Evolutionary conservation across 495 filamentous ascomycete genomes (phyloP), one percentile per base, ranked within the genome.

Genomic region (Penicillium paxilli): DNA sequence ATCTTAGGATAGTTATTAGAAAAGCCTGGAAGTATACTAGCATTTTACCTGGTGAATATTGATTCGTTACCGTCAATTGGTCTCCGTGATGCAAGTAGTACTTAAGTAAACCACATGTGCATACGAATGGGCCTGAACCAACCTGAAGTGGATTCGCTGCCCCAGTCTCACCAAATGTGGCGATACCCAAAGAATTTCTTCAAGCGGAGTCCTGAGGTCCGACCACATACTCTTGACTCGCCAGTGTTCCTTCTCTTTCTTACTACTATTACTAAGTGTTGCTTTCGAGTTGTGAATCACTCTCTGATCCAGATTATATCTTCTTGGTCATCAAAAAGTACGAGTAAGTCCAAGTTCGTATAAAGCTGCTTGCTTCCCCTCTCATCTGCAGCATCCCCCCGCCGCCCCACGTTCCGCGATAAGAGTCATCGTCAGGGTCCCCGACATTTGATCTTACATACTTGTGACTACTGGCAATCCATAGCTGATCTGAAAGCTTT

Each of bases 341-440:
- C 35, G 30, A 4, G 4, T n/a, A 12, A 12, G 3, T 10, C 30
- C n/a, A 12, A 12, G 30, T 32, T 14, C 30, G 30, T 32, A 10
- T 38, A 9, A 26, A 28, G 8, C 26, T 24, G 25, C 45, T 14
- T 26, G 10, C 16, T 30, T 28, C 26, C 10, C 16, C 22, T 37
- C 25, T 19, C 8, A 25, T 25, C 30, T 32, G 28, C 26, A n/a
- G 2, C 9, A 19, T 25, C 41, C 40, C 55, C 51, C 58, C 58
- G 37, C 58, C 50, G 47, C 63, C 60, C 64, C 64, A 52, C 61
- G 52, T 59, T 50, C 28, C n/a, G 48, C 57, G 52, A 63, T 65
- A 65, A 57, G 62, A 56, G 25, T 32, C 30, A 32, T 32, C 26
- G 42, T 24, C 37, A 56, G 44, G 44, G 51, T 45, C 45, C 51